Evolutionary conservation across 2,329 filamentous ascomycete species (phyloP).

Genomic region (Chaetomium olivaceum): DNA sequence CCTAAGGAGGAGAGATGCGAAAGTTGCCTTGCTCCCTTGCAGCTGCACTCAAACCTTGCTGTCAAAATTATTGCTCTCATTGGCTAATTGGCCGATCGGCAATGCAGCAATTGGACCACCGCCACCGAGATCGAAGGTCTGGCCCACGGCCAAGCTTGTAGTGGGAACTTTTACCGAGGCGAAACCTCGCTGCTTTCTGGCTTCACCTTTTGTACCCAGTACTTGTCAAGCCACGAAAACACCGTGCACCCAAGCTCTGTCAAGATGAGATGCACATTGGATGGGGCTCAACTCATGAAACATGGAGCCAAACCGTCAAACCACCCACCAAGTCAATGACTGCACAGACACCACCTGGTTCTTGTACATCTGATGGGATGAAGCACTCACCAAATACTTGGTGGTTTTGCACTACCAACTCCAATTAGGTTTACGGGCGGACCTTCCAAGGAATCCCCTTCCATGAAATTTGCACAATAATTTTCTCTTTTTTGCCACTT

Average conservation of each 20-base stretch:
- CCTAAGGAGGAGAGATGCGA: not conserved
- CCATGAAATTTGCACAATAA: not conserved
- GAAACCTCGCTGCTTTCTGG: not conserved
- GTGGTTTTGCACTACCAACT: not conserved
- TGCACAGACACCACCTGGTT: not conserved
- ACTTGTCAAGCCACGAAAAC: slow-evolving; percentile 5
- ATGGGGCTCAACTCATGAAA: not conserved
- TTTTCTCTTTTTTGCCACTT: slow-evolving; percentile 9
- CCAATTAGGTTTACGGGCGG: not conserved
- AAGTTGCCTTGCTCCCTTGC: slow-evolving; percentile 3
- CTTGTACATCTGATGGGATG: no score
- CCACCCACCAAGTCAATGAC: not conserved
- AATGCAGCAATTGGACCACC: not conserved
- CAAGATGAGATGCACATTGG: not conserved
- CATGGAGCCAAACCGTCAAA: not conserved
- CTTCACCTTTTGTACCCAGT: not conserved
- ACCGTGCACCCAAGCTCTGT: not conserved
- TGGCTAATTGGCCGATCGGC: slow-evolving; percentile 6
- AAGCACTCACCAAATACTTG: not conserved
- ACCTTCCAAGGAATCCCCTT: no score
- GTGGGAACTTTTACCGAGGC: slow-evolving; percentile 1
- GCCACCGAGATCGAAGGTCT: slow-evolving; percentile 13
- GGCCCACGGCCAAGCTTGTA: slow-evolving; percentile 10
- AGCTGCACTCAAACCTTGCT: not conserved
- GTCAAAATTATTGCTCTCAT: slow-evolving; percentile 1